These are phyloP conservation scores for Echinosophora koreensis DNA, from an alignment of 306 rosid genomes.

Conservation along the genomic window DNA sequence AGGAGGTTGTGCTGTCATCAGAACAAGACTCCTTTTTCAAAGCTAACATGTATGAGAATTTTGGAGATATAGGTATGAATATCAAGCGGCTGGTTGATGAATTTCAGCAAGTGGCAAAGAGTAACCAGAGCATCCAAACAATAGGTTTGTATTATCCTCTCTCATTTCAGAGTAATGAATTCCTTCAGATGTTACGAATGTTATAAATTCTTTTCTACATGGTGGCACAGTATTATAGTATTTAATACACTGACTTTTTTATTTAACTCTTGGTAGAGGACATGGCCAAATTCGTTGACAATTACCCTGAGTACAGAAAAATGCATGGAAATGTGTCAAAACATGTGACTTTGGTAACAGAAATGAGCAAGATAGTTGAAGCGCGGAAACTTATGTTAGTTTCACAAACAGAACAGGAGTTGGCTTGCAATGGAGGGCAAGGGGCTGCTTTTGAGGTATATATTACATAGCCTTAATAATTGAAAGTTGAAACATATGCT, in stretches of 20 bases:
- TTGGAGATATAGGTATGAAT: slow-evolving; percentile 98
- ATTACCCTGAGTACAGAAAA: slow-evolving; percentile 92
- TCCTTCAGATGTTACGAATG: slow-evolving; percentile 19
- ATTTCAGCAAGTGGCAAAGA: slow-evolving; percentile 85
- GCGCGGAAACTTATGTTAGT: slow-evolving; percentile 90
- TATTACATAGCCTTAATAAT: slow-evolving; percentile 9
- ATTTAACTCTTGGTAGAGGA: slow-evolving; percentile 72
- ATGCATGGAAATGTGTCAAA: slow-evolving; percentile 98
- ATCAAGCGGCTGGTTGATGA: slow-evolving; percentile 94
- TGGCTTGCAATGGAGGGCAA: slow-evolving; percentile 98
- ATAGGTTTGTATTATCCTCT: slow-evolving; percentile 70
- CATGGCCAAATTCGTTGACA: slow-evolving; percentile 98
- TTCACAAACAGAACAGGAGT: slow-evolving; percentile 93
- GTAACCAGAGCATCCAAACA: slow-evolving; percentile 95
- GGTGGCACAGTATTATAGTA: slow-evolving; percentile 26
- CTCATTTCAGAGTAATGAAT: slow-evolving; percentile 26
- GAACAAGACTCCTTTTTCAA: slow-evolving; percentile 94
- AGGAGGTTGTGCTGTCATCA: slow-evolving; percentile 97
- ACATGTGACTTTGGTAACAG: slow-evolving; percentile 94
- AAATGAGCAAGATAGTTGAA: slow-evolving; percentile 89
- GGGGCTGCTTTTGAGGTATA: slow-evolving; percentile 96
- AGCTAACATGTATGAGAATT: slow-evolving; percentile 90
- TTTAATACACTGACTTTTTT: slow-evolving; percentile 40
- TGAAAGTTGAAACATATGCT: slow-evolving; percentile 10
- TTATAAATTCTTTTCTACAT: slow-evolving; percentile 27